Evolutionary conservation across 805 yeast species (phyloP).

Genomic region (Cyberlindnera japonica): DNA sequence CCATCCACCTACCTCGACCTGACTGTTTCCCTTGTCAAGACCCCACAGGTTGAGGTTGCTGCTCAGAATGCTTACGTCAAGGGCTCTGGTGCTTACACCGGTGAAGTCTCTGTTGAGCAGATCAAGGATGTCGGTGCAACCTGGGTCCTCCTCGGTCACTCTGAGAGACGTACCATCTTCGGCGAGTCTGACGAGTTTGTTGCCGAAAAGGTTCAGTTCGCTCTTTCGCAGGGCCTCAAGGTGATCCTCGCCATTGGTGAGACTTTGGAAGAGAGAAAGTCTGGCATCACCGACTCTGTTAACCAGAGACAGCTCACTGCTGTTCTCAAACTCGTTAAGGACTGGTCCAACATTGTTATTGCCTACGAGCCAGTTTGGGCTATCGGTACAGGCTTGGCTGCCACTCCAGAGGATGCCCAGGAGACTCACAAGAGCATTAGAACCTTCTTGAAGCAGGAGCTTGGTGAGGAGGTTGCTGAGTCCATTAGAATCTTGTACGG

Average conservation of each 20-base stretch:
- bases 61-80: conserved; percentile 90
- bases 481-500: conserved; percentile 91
- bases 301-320: conserved; percentile 89
- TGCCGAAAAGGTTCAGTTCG: conserved; percentile 93
- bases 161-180: conserved; percentile 95
- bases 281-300: conserved; percentile 80
- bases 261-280: conserved; percentile 91
- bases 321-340: conserved; percentile 71
- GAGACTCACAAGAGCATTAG: conserved; percentile 89
- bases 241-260: conserved; percentile 98
- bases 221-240: conserved; percentile 81
- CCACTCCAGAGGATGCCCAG: conserved; percentile 98
- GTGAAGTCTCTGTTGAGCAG: conserved; percentile 88
- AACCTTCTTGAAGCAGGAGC: conserved; percentile 68
- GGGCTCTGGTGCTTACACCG: conserved; percentile 96
- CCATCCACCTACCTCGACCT: conserved; percentile 89
- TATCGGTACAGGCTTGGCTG: conserved; percentile 98
- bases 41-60: conserved; percentile 71
- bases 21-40: conserved; percentile 65
- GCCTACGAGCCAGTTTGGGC: conserved; percentile 99
- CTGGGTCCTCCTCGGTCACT: conserved; percentile 97
- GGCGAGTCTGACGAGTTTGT: conserved; percentile 86
- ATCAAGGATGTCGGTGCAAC: conserved; percentile 87
- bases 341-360: conserved; percentile 89
- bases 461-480: conserved; percentile 76